These are phyloP conservation scores for Cochlearia excelsa DNA, from an alignment of 345 rosid species.

Conservation along the genomic window DNA sequence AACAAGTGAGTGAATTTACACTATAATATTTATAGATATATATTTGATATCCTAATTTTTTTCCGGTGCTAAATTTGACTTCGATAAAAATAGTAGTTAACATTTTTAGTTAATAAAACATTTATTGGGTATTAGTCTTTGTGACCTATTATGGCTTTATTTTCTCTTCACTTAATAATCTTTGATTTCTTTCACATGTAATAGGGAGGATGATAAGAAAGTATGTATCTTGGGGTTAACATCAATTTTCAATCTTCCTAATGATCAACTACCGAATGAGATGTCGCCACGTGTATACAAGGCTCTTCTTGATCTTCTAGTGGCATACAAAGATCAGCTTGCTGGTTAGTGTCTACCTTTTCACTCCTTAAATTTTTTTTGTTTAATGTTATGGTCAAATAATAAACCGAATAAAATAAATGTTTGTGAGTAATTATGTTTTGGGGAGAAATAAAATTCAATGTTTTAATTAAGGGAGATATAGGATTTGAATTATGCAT, in stretches of 20 bases:
- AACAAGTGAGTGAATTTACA: constrained; percentile 53
- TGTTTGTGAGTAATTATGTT: too few relatives aligned
- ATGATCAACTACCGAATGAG: constrained; percentile 72
- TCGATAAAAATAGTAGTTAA: too few relatives aligned
- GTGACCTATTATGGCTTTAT: constrained; percentile 1
- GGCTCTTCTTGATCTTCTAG: constrained; percentile 80
- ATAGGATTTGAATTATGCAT: too few relatives aligned
- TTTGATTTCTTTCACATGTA: constrained; percentile 34
- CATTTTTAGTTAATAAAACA: too few relatives aligned
- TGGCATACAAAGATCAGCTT: constrained; percentile 93
- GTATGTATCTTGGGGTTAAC: constrained; percentile 96
- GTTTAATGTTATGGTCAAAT: neutral
- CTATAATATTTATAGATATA: too few relatives aligned
- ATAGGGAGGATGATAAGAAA: constrained; percentile 85
- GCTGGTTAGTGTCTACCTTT: constrained; percentile 52
- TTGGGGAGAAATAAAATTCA: too few relatives aligned
- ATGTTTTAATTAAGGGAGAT: too few relatives aligned
- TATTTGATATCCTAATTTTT: too few relatives aligned
- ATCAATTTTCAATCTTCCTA: constrained; percentile 77
- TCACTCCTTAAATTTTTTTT: constrained; percentile 6
- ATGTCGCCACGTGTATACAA: constrained; percentile 78
- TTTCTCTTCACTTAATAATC: neutral
- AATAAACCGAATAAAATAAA: too few relatives aligned
- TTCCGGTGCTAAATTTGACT: too few relatives aligned
- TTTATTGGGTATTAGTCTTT: neutral